Percentiles rank a stretch among this genome's conserved stretches.
These are phyloP conservation scores for Parafenestella ontariensis DNA, from an alignment of 2,329 filamentous ascomycete genomes.

Conservation along the genomic window DNA sequence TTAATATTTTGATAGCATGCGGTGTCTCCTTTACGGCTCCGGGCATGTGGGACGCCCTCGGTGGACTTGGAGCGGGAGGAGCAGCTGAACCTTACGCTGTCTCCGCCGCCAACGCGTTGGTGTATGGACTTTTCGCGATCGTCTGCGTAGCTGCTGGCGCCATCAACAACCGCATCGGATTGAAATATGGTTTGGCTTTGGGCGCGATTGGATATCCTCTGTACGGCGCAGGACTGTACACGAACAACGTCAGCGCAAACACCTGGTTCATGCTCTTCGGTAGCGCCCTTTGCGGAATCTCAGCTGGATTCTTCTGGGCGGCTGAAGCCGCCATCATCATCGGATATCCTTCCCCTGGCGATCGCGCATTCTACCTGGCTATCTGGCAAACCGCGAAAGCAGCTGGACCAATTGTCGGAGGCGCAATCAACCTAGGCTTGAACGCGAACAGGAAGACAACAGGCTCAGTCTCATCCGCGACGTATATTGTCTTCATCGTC, in stretches of 20 bases:
- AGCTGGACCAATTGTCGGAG: conserved; percentile 55
- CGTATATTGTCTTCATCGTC: conserved; percentile 56
- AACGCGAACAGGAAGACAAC: conserved; percentile 50
- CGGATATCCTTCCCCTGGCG: conserved; percentile 49
- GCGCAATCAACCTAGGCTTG: conserved; percentile 58
- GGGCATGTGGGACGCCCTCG: conserved; percentile 47
- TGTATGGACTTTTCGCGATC: conserved; percentile 43
- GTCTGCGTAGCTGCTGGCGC: conserved; percentile 44
- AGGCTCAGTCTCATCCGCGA: conserved; percentile 50
- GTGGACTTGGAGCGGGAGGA: conserved; percentile 42
- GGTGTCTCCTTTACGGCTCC: conserved; percentile 45
- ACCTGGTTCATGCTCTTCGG: conserved; percentile 53
- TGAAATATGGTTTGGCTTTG: conserved; percentile 47
- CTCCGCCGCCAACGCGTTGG: conserved; percentile 42
- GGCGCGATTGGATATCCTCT: conserved; percentile 54
- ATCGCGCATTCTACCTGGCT: conserved; percentile 47
- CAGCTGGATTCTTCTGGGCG: conserved; percentile 53
- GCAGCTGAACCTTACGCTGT: conserved; percentile 44
- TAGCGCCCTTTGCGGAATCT: conserved; percentile 48
- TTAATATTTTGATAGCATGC: conserved; percentile 44
- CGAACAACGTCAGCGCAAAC: conserved; percentile 47
- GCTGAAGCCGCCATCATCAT: conserved; percentile 52
- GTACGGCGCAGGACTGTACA: conserved; percentile 51
- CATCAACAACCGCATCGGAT: conserved; percentile 48
- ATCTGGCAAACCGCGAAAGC: conserved; percentile 47